Conservation (phyloP, 208 protist species). For the Phytomonas francai region DNA sequence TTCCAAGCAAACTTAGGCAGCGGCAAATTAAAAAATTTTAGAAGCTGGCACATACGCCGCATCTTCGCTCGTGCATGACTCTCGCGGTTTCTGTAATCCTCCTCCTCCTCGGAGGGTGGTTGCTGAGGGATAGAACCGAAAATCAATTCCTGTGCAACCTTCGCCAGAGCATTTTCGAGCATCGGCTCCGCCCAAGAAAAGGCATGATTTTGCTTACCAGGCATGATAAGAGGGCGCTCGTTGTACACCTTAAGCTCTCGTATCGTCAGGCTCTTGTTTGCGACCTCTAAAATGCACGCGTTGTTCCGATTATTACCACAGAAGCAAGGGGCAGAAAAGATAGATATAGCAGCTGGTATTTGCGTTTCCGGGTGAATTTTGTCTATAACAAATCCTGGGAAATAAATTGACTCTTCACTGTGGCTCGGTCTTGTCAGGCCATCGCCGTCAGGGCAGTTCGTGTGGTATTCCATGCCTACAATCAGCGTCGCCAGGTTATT, state of each 20-base stretch:
- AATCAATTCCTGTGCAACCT: constrained; percentile 46
- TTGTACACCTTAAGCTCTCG: constrained; percentile 44
- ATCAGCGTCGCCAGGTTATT: constrained; percentile 59
- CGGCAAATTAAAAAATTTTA: constrained; percentile 41
- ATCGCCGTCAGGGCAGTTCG: constrained; percentile 51
- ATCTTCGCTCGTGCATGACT: constrained; percentile 30
- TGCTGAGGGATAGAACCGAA: constrained; percentile 27
- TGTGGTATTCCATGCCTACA: constrained; percentile 78
- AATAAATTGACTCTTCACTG: constrained; percentile 75
- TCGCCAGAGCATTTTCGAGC: constrained; percentile 39
- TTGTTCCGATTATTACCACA: constrained; percentile 78
- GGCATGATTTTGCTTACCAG: constrained; percentile 53
- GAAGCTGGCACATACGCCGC: constrained; percentile 58
- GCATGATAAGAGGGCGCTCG: constrained; percentile 46
- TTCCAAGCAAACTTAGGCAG: constrained; percentile 29
- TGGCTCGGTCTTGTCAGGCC: constrained; percentile 60
- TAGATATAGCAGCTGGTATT: constrained; percentile 44
- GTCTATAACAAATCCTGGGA: constrained; percentile 64
- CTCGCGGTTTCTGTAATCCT: constrained; percentile 21
- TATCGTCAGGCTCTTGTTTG: constrained; percentile 28
- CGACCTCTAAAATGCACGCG: constrained; percentile 42
- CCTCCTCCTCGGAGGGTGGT: constrained; percentile 15
- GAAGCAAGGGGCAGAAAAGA: constrained; percentile 77
- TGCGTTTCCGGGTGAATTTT: constrained; percentile 48
- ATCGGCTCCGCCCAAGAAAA: constrained; percentile 69